These are phyloP conservation scores for Tylopilus rubrobrunneus DNA, from an alignment of 768 basidiomycete species.

Conservation along the genomic window DNA sequence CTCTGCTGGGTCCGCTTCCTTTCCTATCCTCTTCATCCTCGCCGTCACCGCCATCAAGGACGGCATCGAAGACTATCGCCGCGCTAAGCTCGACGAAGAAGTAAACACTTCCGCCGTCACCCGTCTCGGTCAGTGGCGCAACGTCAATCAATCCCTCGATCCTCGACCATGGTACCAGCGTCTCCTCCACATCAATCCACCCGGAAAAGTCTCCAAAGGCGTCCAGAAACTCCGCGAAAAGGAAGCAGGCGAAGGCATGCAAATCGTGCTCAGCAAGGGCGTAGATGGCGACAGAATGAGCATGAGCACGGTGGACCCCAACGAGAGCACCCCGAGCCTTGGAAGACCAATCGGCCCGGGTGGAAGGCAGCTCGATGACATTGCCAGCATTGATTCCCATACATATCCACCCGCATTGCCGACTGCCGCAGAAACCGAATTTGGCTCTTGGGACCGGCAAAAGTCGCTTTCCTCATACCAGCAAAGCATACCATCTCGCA, in stretches of 20 bases:
- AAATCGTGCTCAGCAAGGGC: constrained; percentile 54
- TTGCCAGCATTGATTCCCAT: constrained; percentile 63
- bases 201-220: constrained; percentile 78
- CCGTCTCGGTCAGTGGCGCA: constrained; percentile 50
- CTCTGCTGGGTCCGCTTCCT: constrained; percentile 69
- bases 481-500: constrained; percentile 52
- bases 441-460: constrained; percentile 33
- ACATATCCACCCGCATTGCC: constrained; percentile 54
- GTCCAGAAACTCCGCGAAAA: constrained; percentile 79
- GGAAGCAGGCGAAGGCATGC: constrained; percentile 68
- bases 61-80: constrained; percentile 93
- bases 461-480: constrained; percentile 47
- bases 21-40: constrained; percentile 87
- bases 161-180: constrained; percentile 72
- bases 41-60: constrained; percentile 92
- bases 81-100: constrained; percentile 81
- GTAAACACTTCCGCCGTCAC: constrained; percentile 95
- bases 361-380: constrained; percentile 58
- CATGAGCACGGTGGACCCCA: constrained; percentile 42
- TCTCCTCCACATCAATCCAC: constrained; percentile 63
- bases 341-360: constrained; percentile 37
- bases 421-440: constrained; percentile 29
- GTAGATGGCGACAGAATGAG: constrained; percentile 34
- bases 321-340: constrained; percentile 42
- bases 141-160: constrained; percentile 61